Evolutionary conservation across 495 filamentous ascomycete genomes (phyloP).

Genomic region (Penicillium angulare): DNA sequence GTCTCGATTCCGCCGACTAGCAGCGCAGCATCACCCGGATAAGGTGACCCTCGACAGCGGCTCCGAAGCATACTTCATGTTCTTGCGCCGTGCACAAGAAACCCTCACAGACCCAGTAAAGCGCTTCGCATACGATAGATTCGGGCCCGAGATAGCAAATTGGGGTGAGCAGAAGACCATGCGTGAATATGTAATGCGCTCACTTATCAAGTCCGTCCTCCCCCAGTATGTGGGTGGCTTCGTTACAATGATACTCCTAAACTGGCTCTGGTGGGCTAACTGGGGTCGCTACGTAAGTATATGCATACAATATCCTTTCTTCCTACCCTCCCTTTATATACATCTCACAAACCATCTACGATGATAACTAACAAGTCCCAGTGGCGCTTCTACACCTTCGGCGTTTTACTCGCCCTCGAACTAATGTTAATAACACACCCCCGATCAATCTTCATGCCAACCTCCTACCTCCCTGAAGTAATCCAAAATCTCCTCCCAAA

Average conservation of each 20-base stretch:
- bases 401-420: constrained; percentile 69
- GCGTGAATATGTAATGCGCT: constrained; percentile 69
- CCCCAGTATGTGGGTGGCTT: constrained; percentile 67
- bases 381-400: constrained; percentile 86
- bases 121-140: constrained; percentile 91
- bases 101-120: constrained; percentile 74
- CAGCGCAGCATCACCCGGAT: constrained; percentile 85
- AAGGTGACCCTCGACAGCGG: constrained; percentile 53
- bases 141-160: constrained; percentile 69
- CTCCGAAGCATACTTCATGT: constrained; percentile 67
- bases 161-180: constrained; percentile 71
- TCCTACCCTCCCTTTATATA: background rate
- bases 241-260: constrained; percentile 62
- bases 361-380: constrained; percentile 12
- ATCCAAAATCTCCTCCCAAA: constrained; percentile 59
- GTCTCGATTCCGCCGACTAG: constrained; percentile 80
- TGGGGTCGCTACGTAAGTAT: constrained; percentile 65
- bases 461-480: constrained; percentile 26
- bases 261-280: constrained; percentile 75
- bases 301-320: background rate
- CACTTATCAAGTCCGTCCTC: constrained; percentile 50
- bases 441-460: constrained; percentile 42
- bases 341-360: background rate
- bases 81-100: constrained; percentile 80
- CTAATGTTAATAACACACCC: constrained; percentile 65